phyloP scores from a whole-genome alignment of 2,329 filamentous ascomycete species.

The Trichoderma sp. region DNA sequence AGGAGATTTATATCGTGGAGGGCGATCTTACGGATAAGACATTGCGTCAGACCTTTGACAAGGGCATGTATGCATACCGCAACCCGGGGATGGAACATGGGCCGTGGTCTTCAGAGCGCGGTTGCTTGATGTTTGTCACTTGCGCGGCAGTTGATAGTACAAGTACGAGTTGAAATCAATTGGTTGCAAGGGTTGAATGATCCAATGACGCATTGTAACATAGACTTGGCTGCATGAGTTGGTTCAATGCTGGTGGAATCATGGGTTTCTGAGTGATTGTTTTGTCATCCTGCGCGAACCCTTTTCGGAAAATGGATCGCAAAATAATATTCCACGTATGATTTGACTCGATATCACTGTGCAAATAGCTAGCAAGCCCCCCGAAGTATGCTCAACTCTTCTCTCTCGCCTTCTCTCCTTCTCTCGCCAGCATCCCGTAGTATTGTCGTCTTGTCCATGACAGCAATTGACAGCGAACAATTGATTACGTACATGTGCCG shows the following conservation, averaged over 20 bases:
- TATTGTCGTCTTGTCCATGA: neutral
- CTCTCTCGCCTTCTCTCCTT: neutral
- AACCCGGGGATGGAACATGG: constrained; percentile 41
- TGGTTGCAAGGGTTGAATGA: neutral
- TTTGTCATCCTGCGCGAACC: neutral
- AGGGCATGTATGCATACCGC: constrained; percentile 41
- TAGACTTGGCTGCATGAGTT: neutral
- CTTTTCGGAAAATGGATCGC: neutral
- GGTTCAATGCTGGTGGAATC: neutral
- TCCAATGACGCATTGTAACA: neutral
- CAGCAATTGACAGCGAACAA: neutral
- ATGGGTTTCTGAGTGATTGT: neutral
- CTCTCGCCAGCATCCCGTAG: neutral
- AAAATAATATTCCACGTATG: constrained; percentile 15
- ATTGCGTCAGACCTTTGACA: constrained; percentile 32
- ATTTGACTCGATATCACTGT: neutral
- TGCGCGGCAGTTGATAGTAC: neutral
- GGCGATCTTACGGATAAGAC: constrained; percentile 36
- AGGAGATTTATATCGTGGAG: constrained; percentile 39
- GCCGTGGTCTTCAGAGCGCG: constrained; percentile 35
- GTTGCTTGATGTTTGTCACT: constrained; percentile 33
- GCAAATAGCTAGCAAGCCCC: neutral
- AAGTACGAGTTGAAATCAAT: neutral
- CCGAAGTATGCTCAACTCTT: neutral
- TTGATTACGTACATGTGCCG: neutral